A percentile compares a stretch with the other conserved stretches of the same genome.
These are phyloP conservation scores for Fusarium siculi DNA, from an alignment of 2,329 filamentous ascomycete species.

Conservation along the genomic window DNA sequence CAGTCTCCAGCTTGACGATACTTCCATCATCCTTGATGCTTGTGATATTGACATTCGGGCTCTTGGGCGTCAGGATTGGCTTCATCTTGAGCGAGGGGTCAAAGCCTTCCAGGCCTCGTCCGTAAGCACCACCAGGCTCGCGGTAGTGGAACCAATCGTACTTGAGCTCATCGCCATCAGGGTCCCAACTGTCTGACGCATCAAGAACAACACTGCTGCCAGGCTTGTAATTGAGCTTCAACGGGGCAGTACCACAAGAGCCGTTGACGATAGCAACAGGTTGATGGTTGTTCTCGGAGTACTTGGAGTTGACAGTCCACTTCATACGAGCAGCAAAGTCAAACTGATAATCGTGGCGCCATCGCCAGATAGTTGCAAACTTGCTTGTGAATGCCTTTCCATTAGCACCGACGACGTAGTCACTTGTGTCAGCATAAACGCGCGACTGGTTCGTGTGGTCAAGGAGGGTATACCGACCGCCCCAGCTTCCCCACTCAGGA, in stretches of 20 bases:
- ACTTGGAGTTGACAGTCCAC: constrained; percentile 8
- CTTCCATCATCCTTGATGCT: not conserved
- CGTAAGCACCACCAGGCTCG: not conserved
- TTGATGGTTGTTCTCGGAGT: not conserved
- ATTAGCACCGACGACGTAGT: constrained; percentile 1
- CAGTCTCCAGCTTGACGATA: not conserved
- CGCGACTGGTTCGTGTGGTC: not conserved
- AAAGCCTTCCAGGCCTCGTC: constrained; percentile 5
- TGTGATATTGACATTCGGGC: constrained; percentile 13
- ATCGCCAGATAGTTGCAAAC: constrained; percentile 22
- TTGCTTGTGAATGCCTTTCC: constrained; percentile 9
- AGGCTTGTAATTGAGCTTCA: not conserved
- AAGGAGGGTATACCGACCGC: constrained; percentile 7
- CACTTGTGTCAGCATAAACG: constrained; percentile 8
- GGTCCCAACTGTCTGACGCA: constrained; percentile 1
- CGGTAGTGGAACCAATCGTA: constrained; percentile 13
- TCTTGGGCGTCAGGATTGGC: not conserved
- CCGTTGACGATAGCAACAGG: not conserved
- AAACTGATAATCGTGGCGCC: constrained; percentile 14
- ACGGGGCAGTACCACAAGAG: not conserved
- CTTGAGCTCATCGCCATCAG: not conserved
- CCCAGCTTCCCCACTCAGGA: constrained; percentile 25
- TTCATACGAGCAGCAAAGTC: constrained; percentile 26
- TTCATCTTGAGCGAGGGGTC: constrained; percentile 3
- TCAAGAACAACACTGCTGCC: not conserved